Evolutionary conservation across 495 filamentous ascomycete genomes (phyloP), one percentile per base, ranked within the genome.

Genomic region (Aspergillus olivimuriae): DNA sequence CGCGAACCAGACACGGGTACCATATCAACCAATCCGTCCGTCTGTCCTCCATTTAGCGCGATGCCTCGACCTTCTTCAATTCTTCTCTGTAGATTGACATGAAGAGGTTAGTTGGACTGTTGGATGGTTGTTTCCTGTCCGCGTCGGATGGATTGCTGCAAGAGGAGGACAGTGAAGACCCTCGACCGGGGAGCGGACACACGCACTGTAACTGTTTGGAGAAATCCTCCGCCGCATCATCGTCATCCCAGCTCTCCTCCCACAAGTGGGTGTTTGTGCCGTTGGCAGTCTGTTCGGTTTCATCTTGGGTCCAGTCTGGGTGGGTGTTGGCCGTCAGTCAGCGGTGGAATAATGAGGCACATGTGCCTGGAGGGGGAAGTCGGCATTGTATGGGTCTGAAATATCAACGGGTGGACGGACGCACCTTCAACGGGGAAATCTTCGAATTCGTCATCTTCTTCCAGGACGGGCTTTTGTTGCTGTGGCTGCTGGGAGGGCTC

Each of bases 221-320:
- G 61, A 98, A 98, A 55, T 98, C 92, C 62, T 97, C 94, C 53
- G 75, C 90, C 44, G 89, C 89, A 72, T 97, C 92, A 63, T 98
- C 92, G 55, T 98, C 92, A 66, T 98, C 92, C 92, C 92, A 98
- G 72, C 89, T 96, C 76, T 98, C 92, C 72, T 98, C 92, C 92
- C 92, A 98, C 45, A 98, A 69, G 72, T 96, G 88, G 51, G 82
- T 81, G 51, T 81, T 86, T 44, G 70, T 69, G 16, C 62, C 66
- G 48, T 66, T 69, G 23, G 60, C 56, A 6, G 83, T 80, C 36
- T 88, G 82, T 62, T 94, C 87, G 49, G 86, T 83, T 51, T 92
- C 86, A 61, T 94, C 87, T 55, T 84, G 76, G 34, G 79, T 69
- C 89, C 89, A 96, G 64, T 96, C 89, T 95, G 55, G 37, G 28